Conservation (phyloP, 23 red algal species). For the Pyropia haitanensis region DNA sequence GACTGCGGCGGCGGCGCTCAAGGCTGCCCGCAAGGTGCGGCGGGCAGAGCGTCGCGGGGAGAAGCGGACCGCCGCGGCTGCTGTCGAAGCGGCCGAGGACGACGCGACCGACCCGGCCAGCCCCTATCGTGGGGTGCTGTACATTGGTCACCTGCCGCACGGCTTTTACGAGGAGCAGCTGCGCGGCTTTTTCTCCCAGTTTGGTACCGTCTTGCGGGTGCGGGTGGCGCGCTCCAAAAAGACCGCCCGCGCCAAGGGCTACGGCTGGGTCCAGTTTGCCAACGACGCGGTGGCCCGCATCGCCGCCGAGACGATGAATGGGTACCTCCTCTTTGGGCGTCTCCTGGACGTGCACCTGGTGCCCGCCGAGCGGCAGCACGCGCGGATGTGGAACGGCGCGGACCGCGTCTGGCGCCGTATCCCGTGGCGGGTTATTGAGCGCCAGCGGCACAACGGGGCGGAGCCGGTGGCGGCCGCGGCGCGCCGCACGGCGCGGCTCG, state of each 20-base stretch:
- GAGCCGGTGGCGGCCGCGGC: no score
- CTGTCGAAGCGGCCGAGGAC: not conserved
- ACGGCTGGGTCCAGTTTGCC: conserved; percentile 83
- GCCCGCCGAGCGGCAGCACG: conserved; percentile 39
- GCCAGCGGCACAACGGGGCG: not conserved
- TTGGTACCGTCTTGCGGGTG: conserved; percentile 59
- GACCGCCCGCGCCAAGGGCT: conserved; percentile 65
- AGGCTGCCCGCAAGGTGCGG: no score
- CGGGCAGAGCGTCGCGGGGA: no score
- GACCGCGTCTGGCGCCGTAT: conserved; percentile 20
- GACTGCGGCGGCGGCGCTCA: no score
- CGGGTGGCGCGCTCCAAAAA: conserved; percentile 54
- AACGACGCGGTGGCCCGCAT: conserved; percentile 50
- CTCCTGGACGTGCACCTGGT: conserved; percentile 69
- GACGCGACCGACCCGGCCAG: not conserved
- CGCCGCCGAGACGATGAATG: conserved; percentile 82
- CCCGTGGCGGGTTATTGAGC: conserved; percentile 32
- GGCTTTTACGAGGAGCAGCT: conserved; percentile 96
- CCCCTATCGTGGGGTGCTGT: conserved; percentile 50
- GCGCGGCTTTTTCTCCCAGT: conserved; percentile 79
- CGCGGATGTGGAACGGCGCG: conserved; percentile 24
- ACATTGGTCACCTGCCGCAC: conserved; percentile 92
- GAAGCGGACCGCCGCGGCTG: no score
- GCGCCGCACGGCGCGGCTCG: no score
- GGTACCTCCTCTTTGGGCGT: conserved; percentile 88